Percentiles rank a stretch among this genome's conserved stretches.
phyloP scores from a whole-genome alignment of 2,329 filamentous ascomycete genomes.

The Paecilomyces formosus region DNA sequence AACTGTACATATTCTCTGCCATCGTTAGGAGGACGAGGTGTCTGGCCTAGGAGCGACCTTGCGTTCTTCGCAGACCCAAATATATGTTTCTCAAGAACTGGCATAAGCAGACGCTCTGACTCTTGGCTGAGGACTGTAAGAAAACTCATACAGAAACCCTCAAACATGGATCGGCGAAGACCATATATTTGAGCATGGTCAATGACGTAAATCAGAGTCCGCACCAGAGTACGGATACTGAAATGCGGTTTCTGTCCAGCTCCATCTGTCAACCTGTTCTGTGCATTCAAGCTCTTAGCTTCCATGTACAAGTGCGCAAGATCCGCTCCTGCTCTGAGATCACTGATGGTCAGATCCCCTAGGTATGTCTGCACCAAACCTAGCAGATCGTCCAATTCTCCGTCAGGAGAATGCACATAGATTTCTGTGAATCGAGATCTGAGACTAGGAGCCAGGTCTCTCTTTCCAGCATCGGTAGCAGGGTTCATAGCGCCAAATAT shows the following conservation, averaged over 20 bases:
- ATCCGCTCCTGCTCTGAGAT: constrained; percentile 68
- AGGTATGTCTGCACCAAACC: constrained; percentile 86
- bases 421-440: constrained; percentile 92
- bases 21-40: constrained; percentile 69
- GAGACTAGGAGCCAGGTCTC: constrained; percentile 81
- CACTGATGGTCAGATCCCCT: constrained; percentile 60
- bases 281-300: constrained; percentile 71
- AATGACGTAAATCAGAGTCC: constrained; percentile 79
- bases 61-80: constrained; percentile 63
- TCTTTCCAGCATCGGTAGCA: constrained; percentile 93
- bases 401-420: constrained; percentile 86
- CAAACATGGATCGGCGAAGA: constrained; percentile 75
- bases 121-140: constrained; percentile 76
- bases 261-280: constrained; percentile 84
- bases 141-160: constrained; percentile 98
- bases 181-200: constrained; percentile 80
- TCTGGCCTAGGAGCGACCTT: constrained; percentile 67
- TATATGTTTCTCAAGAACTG: constrained; percentile 73
- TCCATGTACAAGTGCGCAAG: constrained; percentile 82
- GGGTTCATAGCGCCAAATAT: constrained; percentile 99
- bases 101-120: constrained; percentile 71
- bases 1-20: constrained; percentile 74
- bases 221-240: constrained; percentile 86
- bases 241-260: constrained; percentile 96
- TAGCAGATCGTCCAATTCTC: constrained; percentile 75